Percentiles rank a stretch among this genome's conserved stretches.
phyloP scores from a whole-genome alignment of 805 yeast genomes.

The Lachancea thermotolerans region DNA sequence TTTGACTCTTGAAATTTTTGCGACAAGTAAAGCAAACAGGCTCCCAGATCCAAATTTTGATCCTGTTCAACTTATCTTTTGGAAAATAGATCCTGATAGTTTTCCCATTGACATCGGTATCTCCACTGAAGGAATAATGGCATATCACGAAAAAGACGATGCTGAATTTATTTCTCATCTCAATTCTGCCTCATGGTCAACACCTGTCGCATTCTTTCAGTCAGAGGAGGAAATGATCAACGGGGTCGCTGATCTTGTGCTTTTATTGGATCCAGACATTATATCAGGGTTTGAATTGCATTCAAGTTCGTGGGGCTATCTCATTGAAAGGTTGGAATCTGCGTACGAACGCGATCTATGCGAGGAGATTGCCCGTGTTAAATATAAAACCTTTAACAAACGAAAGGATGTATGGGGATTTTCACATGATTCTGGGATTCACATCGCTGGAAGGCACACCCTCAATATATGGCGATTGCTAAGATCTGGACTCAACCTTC shows the following conservation, averaged over 20 bases:
- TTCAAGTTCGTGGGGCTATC: constrained; percentile 81
- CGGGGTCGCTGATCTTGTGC: constrained; percentile 48
- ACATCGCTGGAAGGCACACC: constrained; percentile 73
- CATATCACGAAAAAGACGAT: constrained; percentile 15
- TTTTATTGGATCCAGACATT: constrained; percentile 77
- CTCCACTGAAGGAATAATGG: constrained; percentile 35
- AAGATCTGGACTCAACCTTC: constrained; percentile 53
- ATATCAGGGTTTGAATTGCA: constrained; percentile 81
- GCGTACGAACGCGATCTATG: constrained; percentile 46
- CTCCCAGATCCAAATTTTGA: constrained; percentile 65
- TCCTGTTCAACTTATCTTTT: constrained; percentile 51
- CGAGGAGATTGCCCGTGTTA: constrained; percentile 57
- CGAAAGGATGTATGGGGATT: constrained; percentile 73
- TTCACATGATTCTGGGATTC: constrained; percentile 64
- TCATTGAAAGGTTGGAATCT: constrained; percentile 54
- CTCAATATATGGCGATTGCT: constrained; percentile 80
- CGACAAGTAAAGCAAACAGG: constrained; percentile 41
- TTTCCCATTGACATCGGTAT: constrained; percentile 31
- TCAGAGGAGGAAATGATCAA: constrained; percentile 56
- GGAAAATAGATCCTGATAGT: constrained; percentile 48
- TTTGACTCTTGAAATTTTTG: constrained; percentile 65
- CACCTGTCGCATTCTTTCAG: constrained; percentile 37
- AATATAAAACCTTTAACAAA: constrained; percentile 41
- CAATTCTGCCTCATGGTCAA: constrained; percentile 14
- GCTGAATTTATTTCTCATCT: constrained; percentile 5